A percentile compares a stretch with the other conserved stretches of the same genome.
Conservation (phyloP, 2,329 filamentous ascomycete species). For the Claviceps sp. region DNA sequence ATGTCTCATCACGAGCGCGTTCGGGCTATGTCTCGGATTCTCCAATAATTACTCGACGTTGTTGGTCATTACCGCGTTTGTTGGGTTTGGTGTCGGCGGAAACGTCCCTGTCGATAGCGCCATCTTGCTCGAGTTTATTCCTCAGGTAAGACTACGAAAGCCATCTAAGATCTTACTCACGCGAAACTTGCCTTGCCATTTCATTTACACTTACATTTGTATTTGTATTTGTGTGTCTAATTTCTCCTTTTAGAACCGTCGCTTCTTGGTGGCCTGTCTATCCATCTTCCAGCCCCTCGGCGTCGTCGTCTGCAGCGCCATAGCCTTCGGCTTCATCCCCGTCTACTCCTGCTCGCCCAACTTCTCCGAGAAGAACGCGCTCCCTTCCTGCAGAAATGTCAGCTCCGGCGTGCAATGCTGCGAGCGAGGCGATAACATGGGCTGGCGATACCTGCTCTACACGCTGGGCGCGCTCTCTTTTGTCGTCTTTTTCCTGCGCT, state of each 20-base stretch:
- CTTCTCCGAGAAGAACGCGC: conserved; percentile 24
- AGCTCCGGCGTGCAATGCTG: conserved; percentile 12
- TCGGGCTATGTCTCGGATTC: conserved; percentile 37
- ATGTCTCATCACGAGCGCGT: conserved; percentile 38
- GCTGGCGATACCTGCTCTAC: conserved; percentile 35
- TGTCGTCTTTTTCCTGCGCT: conserved; percentile 28
- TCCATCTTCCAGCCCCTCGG: conserved; percentile 43
- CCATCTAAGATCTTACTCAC: no score
- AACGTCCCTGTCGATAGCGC: conserved; percentile 44
- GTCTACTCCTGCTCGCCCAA: conserved; percentile 36
- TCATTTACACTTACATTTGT: no score
- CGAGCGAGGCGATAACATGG: conserved; percentile 27
- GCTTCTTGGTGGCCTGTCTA: conserved; percentile 37
- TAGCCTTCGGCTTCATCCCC: conserved; percentile 41
- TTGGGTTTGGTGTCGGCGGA: conserved; percentile 38
- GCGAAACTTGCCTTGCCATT: no score
- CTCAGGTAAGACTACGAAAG: conserved; percentile 11
- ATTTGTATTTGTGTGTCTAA: no score
- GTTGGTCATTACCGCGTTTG: conserved; percentile 38
- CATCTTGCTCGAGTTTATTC: conserved; percentile 42
- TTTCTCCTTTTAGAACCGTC: conserved; percentile 19
- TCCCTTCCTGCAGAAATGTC: conserved; percentile 12
- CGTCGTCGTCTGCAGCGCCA: conserved; percentile 34
- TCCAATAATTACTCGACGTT: conserved; percentile 36
- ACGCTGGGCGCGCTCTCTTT: conserved; percentile 31